These are phyloP conservation scores for Urostyla sp. DNA, from an alignment of 73 alveolate genomes.

Conservation along the genomic window DNA sequence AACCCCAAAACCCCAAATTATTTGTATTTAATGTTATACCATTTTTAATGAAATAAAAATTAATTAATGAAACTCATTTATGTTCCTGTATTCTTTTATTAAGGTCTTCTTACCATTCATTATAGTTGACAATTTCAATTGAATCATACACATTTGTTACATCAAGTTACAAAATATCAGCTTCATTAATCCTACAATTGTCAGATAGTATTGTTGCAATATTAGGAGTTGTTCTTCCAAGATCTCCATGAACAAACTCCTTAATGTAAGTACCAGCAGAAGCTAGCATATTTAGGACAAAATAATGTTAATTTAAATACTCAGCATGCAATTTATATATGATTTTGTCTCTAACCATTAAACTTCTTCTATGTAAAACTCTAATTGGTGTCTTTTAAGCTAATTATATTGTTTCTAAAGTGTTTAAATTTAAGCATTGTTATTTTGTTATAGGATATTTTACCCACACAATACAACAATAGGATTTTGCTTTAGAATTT, in stretches of 20 bases:
- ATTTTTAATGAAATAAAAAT: too few relatives aligned
- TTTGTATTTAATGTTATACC: too few relatives aligned
- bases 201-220: conserved; percentile 80
- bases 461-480: conserved; percentile 92
- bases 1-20: too few relatives aligned
- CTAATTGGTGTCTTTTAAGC: conserved; percentile 96
- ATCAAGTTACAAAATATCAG: conserved; percentile 96
- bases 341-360: conserved; percentile 83
- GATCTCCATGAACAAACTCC: conserved; percentile 98
- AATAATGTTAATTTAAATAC: conserved; percentile 81
- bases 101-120: too few relatives aligned
- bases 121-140: conserved; percentile 65
- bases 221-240: conserved; percentile 96
- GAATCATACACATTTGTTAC: conserved; percentile 87
- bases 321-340: conserved; percentile 80
- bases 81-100: too few relatives aligned
- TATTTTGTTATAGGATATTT: conserved; percentile 71
- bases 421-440: conserved; percentile 67
- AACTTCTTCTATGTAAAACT: conserved; percentile 95
- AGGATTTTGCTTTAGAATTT: conserved; percentile 87
- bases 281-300: conserved; percentile 80
- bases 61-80: too few relatives aligned
- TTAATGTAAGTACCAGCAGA: conserved; percentile 98
- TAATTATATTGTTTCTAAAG: conserved; percentile 68
- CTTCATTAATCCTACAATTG: too few relatives aligned